phyloP scores from a whole-genome alignment of 345 rosid species.

The Heritiera fomes region DNA sequence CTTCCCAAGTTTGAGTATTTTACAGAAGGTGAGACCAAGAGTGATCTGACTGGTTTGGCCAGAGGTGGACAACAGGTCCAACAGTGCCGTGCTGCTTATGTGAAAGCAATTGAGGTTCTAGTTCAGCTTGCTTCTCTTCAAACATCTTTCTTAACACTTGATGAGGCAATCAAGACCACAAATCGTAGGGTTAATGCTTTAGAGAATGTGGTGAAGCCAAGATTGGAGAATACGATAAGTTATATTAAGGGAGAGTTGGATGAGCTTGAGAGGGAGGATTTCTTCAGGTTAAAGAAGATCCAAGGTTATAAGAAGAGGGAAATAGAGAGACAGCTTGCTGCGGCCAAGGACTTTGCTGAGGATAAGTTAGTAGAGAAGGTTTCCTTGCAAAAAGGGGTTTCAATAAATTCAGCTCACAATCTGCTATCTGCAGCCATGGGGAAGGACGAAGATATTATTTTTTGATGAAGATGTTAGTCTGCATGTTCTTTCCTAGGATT shows the following conservation, averaged over 20 bases:
- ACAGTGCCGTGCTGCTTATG: conserved; percentile 84
- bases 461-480: conserved; percentile 43
- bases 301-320: conserved; percentile 85
- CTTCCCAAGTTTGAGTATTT: conserved; percentile 84
- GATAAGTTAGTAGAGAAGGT: conserved; percentile 65
- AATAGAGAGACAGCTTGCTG: conserved; percentile 50
- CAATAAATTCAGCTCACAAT: conserved; percentile 60
- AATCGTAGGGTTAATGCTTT: conserved; percentile 89
- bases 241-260: conserved; percentile 92
- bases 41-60: conserved; percentile 87
- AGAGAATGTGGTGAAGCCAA: conserved; percentile 93
- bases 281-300: conserved; percentile 90
- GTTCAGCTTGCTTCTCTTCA: conserved; percentile 96
- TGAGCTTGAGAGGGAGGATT: conserved; percentile 92
- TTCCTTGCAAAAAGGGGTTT: conserved; percentile 75
- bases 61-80: conserved; percentile 95
- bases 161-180: conserved; percentile 93
- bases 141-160: conserved; percentile 90
- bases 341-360: conserved; percentile 62
- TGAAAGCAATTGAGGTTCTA: conserved; percentile 84
- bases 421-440: conserved; percentile 52
- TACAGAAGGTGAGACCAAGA: conserved; percentile 83
- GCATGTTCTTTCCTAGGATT: conserved; percentile 18
- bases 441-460: conserved; percentile 82
- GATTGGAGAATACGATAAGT: conserved; percentile 77